Evolutionary conservation across 257 asterid species (phyloP).

Genomic region (Solanum appendiculatum): DNA sequence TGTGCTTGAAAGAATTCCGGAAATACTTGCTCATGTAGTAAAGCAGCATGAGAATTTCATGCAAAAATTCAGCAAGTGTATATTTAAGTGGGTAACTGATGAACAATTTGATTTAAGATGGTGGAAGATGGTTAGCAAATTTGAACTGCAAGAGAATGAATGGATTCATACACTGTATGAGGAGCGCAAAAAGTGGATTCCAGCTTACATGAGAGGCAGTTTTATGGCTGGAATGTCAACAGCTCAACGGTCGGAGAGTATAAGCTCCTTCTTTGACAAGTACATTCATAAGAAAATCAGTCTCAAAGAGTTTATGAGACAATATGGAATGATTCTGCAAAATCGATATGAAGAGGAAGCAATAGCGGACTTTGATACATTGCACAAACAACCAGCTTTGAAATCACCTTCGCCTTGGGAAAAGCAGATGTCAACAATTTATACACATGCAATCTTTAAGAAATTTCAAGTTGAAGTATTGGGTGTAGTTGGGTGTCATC

Average conservation of each 20-base stretch:
- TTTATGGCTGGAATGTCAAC: conserved; percentile 86
- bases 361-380: conserved; percentile 87
- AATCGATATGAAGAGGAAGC: conserved; percentile 90
- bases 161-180: conserved; percentile 80
- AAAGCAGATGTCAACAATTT: conserved; percentile 85
- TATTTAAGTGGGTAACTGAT: conserved; percentile 69
- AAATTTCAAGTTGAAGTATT: conserved; percentile 88
- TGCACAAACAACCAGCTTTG: conserved; percentile 95
- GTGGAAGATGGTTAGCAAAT: conserved; percentile 96
- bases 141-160: conserved; percentile 83
- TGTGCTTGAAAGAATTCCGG: conserved; percentile 63
- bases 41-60: conserved; percentile 56
- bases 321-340: conserved; percentile 69
- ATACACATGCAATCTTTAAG: conserved; percentile 81
- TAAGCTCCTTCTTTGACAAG: conserved; percentile 71
- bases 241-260: conserved; percentile 70
- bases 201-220: conserved; percentile 57
- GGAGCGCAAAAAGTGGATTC: conserved; percentile 84
- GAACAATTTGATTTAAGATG: conserved; percentile 91
- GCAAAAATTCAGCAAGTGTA: conserved; percentile 73
- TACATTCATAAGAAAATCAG: conserved; percentile 75
- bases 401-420: conserved; percentile 99
- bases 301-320: conserved; percentile 82
- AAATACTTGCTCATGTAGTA: conserved; percentile 55
- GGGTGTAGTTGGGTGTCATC: conserved; percentile 98